These are phyloP conservation scores for Amanita polypyramis DNA, from an alignment of 768 basidiomycete species.

Conservation along the genomic window DNA sequence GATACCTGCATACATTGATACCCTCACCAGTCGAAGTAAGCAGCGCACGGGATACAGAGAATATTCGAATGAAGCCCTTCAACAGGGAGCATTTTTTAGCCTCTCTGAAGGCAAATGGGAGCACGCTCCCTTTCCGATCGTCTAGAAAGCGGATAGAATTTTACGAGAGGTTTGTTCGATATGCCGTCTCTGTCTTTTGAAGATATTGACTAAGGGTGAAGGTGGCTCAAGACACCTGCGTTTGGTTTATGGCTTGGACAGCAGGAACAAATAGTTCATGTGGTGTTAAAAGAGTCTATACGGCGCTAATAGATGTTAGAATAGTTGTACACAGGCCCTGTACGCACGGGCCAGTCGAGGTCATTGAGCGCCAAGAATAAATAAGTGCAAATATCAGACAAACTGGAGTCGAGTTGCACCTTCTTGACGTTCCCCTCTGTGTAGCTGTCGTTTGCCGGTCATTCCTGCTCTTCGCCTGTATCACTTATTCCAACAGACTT, in stretches of 20 bases:
- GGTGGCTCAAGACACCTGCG: constrained; percentile 63
- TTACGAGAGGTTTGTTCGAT: constrained; percentile 38
- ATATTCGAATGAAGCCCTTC: constrained; percentile 57
- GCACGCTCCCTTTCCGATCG: constrained; percentile 67
- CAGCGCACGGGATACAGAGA: constrained; percentile 19
- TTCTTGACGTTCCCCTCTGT: constrained; percentile 2
- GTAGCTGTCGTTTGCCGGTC: constrained; percentile 9
- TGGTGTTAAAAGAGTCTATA: constrained; percentile 27
- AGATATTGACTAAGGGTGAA: constrained; percentile 8
- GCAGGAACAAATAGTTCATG: constrained; percentile 63
- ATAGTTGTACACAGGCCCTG: background rate
- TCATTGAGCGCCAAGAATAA: constrained; percentile 5
- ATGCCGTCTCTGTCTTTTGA: background rate
- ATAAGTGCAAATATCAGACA: constrained; percentile 12
- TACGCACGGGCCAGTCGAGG: constrained; percentile 11
- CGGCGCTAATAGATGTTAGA: background rate
- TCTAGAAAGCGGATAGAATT: constrained; percentile 56
- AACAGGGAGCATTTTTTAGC: constrained; percentile 57
- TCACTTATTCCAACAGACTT: constrained; percentile 9
- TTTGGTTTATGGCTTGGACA: constrained; percentile 75
- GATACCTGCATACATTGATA: constrained; percentile 85
- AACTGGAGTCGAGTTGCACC: constrained; percentile 4
- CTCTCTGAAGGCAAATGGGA: constrained; percentile 61
- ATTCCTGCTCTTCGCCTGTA: constrained; percentile 15
- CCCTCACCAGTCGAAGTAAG: constrained; percentile 52